These are phyloP conservation scores for Alternaria sp. DNA, from an alignment of 2,329 filamentous ascomycete species.

Conservation along the genomic window DNA sequence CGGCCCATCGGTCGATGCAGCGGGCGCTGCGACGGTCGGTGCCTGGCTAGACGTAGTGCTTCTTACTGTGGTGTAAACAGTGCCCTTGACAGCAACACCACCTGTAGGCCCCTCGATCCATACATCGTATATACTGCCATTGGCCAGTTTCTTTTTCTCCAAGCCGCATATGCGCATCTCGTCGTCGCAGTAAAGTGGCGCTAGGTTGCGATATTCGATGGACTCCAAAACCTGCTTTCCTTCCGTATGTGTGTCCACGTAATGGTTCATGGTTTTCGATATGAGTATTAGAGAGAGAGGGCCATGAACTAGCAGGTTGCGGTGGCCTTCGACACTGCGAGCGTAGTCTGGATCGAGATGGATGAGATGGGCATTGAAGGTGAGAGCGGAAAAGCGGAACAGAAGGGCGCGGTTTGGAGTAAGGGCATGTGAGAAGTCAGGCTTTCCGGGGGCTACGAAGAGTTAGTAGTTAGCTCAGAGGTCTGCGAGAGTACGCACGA, in stretches of 20 bases:
- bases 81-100: constrained; percentile 57
- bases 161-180: constrained; percentile 73
- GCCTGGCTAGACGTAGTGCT: background rate
- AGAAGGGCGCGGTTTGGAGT: constrained; percentile 75
- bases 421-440: constrained; percentile 67
- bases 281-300: constrained; percentile 82
- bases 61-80: constrained; percentile 28
- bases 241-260: constrained; percentile 10
- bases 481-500: constrained; percentile 30
- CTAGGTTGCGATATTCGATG: constrained; percentile 82
- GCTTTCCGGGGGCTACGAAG: constrained; percentile 57
- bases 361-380: constrained; percentile 90
- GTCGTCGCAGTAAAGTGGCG: constrained; percentile 80
- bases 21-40: background rate
- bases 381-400: constrained; percentile 85
- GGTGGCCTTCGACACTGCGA: constrained; percentile 75
- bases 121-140: constrained; percentile 45
- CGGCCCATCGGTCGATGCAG: background rate
- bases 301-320: constrained; percentile 82
- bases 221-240: constrained; percentile 56
- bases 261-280: constrained; percentile 67
- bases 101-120: constrained; percentile 55
- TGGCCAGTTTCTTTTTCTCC: constrained; percentile 46
- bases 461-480: constrained; percentile 22
- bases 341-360: constrained; percentile 81